Percentiles rank a stretch among this genome's conserved stretches.
Evolutionary conservation across 805 yeast species (phyloP).

Genomic region (Clavispora santaluciae): DNA sequence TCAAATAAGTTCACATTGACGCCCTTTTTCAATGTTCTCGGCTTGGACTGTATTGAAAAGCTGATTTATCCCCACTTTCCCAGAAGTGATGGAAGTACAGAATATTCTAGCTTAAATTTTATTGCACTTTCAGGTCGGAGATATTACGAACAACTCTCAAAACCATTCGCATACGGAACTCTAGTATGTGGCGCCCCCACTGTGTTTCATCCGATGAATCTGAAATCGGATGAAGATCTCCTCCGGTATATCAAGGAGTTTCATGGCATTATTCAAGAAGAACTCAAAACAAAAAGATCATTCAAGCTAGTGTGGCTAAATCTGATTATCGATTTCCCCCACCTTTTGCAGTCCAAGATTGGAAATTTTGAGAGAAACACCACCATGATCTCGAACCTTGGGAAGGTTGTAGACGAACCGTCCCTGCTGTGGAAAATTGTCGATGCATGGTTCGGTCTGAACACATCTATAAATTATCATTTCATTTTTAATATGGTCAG

Average conservation of each 20-base stretch:
- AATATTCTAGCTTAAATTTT: constrained; percentile 5
- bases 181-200: constrained; percentile 7
- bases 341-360: background rate
- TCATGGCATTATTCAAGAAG: background rate
- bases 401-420: constrained; percentile 4
- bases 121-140: constrained; percentile 9
- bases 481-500: constrained; percentile 10
- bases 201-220: constrained; percentile 2
- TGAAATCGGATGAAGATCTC: constrained; percentile 1
- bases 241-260: constrained; percentile 1
- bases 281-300: constrained; percentile 1
- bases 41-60: constrained; percentile 10
- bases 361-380: constrained; percentile 4
- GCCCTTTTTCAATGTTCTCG: constrained; percentile 15
- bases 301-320: constrained; percentile 4
- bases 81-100: background rate
- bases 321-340: constrained; percentile 4
- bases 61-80: constrained; percentile 3
- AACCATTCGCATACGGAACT: constrained; percentile 4
- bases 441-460: constrained; percentile 9
- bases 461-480: constrained; percentile 5
- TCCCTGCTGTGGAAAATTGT: background rate
- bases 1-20: constrained; percentile 17
- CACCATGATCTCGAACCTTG: constrained; percentile 9
- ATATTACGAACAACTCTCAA: constrained; percentile 4